Percentiles rank a stretch among this genome's conserved stretches.
These are phyloP conservation scores for Phytophthora ohioensis DNA, from an alignment of 352 stramenopile genomes.

Conservation along the genomic window DNA sequence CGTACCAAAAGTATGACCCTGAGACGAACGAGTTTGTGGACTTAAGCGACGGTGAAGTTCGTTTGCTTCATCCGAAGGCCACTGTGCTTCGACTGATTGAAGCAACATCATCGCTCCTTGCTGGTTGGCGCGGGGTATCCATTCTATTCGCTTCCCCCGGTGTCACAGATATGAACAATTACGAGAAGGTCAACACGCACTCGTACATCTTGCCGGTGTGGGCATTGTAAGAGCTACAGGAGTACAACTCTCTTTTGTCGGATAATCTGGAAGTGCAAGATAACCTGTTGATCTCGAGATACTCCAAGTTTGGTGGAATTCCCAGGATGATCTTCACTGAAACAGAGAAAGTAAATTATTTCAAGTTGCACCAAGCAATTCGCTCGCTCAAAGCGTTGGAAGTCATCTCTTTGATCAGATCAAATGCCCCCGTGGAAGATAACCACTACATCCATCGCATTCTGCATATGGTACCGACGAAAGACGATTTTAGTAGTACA, in stretches of 20 bases:
- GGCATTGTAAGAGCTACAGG: neutral
- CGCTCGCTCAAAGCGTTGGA: neutral
- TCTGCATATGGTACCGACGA: constrained; percentile 1
- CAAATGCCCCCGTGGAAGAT: neutral
- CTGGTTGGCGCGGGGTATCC: constrained; percentile 30
- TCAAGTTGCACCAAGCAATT: neutral
- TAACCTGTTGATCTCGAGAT: constrained; percentile 65
- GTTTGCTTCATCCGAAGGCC: neutral
- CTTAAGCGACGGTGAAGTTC: constrained; percentile 7
- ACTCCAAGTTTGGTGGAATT: constrained; percentile 60
- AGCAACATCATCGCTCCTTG: constrained; percentile 7
- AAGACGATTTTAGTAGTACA: neutral
- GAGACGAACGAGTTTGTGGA: constrained; percentile 10
- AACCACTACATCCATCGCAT: neutral
- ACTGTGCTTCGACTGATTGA: constrained; percentile 32
- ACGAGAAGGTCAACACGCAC: neutral
- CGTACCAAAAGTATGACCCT: constrained; percentile 16
- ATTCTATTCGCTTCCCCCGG: constrained; percentile 32
- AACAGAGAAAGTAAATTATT: neutral
- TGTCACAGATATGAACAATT: constrained; percentile 1
- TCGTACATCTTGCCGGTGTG: neutral
- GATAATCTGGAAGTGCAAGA: neutral
- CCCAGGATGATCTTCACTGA: constrained; percentile 12
- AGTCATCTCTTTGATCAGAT: constrained; percentile 1
- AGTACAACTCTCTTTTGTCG: constrained; percentile 7